Evolutionary conservation across 148 eudicot species (phyloP).

Genomic region (Tetragonia tetragonoides): DNA sequence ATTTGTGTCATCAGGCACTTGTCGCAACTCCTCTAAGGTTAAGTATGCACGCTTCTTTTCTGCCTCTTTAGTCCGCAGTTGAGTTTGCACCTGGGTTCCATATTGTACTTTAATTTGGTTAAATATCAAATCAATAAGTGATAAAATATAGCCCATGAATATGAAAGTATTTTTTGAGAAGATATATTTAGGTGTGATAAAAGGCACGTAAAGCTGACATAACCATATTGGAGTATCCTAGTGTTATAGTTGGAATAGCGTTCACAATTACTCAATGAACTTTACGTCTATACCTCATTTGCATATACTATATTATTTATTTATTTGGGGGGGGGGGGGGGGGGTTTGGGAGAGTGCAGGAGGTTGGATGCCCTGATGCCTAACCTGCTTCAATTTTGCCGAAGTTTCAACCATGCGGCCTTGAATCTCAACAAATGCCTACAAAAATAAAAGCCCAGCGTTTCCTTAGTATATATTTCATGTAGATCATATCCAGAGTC

Average conservation of each 20-base stretch:
- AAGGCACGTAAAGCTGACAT: not conserved
- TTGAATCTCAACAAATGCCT: constrained; percentile 92
- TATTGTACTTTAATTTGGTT: constrained; percentile 12
- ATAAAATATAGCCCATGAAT: not conserved
- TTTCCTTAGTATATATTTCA: not conserved
- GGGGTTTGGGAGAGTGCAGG: no score
- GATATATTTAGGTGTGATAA: not conserved
- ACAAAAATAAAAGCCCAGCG: constrained; percentile 1
- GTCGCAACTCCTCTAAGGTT: constrained; percentile 86
- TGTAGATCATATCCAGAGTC: not conserved
- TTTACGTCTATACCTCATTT: not conserved
- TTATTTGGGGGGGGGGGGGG: not conserved
- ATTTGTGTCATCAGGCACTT: constrained; percentile 79
- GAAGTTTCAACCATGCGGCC: constrained; percentile 83
- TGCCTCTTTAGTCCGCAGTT: constrained; percentile 75
- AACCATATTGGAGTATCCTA: not conserved
- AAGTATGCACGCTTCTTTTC: constrained; percentile 95
- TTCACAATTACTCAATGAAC: not conserved
- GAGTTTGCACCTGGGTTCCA: constrained; percentile 62
- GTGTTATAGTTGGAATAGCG: constrained; percentile 1
- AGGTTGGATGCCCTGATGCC: not conserved
- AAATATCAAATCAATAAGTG: not conserved
- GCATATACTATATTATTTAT: not conserved
- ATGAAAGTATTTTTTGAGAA: not conserved
- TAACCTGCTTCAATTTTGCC: constrained; percentile 81